These are phyloP conservation scores for Viscum album DNA, from an alignment of 177 flowering plant genomes.

Conservation along the genomic window DNA sequence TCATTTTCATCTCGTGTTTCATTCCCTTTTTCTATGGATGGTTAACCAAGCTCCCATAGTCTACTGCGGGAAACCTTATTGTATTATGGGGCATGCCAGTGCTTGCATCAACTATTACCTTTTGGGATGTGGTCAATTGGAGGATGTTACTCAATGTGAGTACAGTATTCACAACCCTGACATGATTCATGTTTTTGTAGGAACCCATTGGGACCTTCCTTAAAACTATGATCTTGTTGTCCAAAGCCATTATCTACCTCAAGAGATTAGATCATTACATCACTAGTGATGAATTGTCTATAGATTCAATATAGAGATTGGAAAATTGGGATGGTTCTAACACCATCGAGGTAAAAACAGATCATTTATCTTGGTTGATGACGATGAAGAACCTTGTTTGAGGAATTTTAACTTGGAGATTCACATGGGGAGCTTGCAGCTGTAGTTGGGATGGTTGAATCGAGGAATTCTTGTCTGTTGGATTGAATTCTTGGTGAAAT, in stretches of 20 bases:
- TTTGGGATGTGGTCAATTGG: neutral
- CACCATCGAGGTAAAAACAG: neutral
- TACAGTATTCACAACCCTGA: neutral
- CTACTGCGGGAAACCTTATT: neutral
- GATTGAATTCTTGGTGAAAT: slow-evolving; percentile 1
- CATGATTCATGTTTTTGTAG: neutral
- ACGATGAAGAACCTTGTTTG: neutral
- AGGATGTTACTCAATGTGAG: neutral
- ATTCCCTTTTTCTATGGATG: no score
- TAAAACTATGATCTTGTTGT: neutral
- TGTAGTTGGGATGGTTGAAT: neutral
- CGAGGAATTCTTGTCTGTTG: neutral
- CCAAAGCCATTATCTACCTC: neutral
- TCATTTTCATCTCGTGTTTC: no score
- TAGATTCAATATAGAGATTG: neutral
- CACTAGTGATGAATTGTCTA: neutral
- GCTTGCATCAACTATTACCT: neutral
- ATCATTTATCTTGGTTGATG: neutral
- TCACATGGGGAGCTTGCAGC: neutral
- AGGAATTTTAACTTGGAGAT: neutral
- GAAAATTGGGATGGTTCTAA: neutral
- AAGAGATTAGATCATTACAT: neutral
- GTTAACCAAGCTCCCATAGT: neutral
- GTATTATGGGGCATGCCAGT: neutral
- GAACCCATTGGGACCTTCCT: neutral